Base-by-base conservation (phyloP, 228 moss, liverwort and hornwort species). In the Sphagnum magellanicum region DNA sequence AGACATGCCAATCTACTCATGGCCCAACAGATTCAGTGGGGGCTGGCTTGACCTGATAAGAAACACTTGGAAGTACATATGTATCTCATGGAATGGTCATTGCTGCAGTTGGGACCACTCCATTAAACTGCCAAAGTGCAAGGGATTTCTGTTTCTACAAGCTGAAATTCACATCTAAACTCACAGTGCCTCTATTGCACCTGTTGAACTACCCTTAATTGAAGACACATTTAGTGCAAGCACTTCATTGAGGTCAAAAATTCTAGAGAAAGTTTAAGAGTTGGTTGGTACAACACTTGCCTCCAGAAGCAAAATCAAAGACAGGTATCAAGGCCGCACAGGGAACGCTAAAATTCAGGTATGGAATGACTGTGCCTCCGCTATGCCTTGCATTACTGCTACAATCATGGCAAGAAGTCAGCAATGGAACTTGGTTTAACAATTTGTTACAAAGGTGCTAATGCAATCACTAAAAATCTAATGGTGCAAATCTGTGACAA, bases 351-450 rank as follows among this genome's bases (percentile, higher is more conserved):
- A 97, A 97, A 73, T 97, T 97, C 63, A 97, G 88, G 71, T 80
- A 91, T 11, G 97, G 97, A 66, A 97, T 97, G 17, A 97, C 88
- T 59, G 93, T 97, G 50, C 93, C 97, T 72, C 91, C 90, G 78
- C 91, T 93, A 75, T 93, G 97, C 74, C 90, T 87, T 63, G 97
- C 97, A 78, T 97, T 97, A 61, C 97, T 95, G 90, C 74, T 82
- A 72, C 62, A 32, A 63, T 63, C 72, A 58, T 67, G 65, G 9
- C 8, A 69, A 32, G 57, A 69, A 11, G 50, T 6, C 58, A 52
- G 64, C 8, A 52, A 60, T 48, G 69, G n/a, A 47, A 51, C 14
- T 66, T 46, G 64, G 46, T 59, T 46, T 14, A 10, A 74, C 50
- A 61, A 5, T 48, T 67, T 50, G 55, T 60, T 53, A 6, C 10